Percentiles rank a stretch among this genome's conserved stretches.
Conservation (phyloP, 225 moss, liverwort and hornwort genomes). For the Ulota crispa region DNA sequence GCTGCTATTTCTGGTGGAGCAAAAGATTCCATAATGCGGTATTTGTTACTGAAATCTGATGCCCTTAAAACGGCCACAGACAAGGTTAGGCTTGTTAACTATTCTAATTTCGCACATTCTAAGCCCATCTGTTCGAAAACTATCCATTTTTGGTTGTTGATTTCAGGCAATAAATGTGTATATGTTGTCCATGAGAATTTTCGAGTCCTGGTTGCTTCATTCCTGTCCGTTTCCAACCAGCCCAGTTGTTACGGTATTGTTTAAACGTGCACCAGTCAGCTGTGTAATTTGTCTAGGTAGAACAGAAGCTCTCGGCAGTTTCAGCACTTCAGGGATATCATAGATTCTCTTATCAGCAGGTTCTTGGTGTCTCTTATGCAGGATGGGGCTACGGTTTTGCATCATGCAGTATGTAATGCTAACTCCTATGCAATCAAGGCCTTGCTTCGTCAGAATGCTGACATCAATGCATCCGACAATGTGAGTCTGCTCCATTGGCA, state of each 20-base stretch:
- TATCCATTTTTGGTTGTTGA: background rate
- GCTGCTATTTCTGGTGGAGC: constrained; percentile 69
- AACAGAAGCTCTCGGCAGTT: constrained; percentile 1
- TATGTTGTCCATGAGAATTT: background rate
- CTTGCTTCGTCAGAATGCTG: constrained; percentile 61
- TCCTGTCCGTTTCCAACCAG: background rate
- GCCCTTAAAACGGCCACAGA: constrained; percentile 43
- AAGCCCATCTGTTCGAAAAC: background rate
- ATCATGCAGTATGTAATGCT: constrained; percentile 72
- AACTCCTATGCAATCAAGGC: constrained; percentile 63
- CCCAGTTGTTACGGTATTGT: background rate
- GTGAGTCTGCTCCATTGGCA: constrained; percentile 30
- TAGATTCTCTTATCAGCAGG: constrained; percentile 17
- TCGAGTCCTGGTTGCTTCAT: constrained; percentile 1
- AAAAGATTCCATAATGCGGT: constrained; percentile 63
- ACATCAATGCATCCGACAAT: constrained; percentile 70
- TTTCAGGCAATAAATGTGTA: constrained; percentile 6
- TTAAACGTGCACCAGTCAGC: background rate
- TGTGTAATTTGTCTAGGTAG: background rate
- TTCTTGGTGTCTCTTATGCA: constrained; percentile 33
- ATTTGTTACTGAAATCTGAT: constrained; percentile 69
- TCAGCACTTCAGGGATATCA: constrained; percentile 5
- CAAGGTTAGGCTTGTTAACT: constrained; percentile 33
- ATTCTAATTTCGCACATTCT: constrained; percentile 6
- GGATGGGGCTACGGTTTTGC: constrained; percentile 73